A percentile compares a stretch with the other conserved stretches of the same genome.
These are phyloP conservation scores for Botrytis fabae DNA, from an alignment of 2,329 filamentous ascomycete species.

Conservation along the genomic window DNA sequence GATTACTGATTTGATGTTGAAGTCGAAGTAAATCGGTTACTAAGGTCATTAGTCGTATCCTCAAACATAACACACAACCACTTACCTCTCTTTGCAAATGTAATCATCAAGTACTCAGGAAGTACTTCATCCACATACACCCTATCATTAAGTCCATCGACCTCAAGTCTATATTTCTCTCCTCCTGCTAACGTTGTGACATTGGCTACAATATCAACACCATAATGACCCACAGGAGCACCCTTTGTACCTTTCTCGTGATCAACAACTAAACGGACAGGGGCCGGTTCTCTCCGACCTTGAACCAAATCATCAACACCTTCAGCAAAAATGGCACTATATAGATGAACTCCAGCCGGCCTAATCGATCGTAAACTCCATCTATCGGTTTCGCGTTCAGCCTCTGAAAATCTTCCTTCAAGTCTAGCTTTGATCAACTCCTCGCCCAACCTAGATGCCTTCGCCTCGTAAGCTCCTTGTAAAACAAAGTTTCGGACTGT, in stretches of 20 bases:
- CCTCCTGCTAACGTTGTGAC: slow-evolving; percentile 53
- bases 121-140: slow-evolving; percentile 74
- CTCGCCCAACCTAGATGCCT: slow-evolving; percentile 74
- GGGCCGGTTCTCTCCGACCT: slow-evolving; percentile 66
- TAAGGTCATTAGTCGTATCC: slow-evolving; percentile 45
- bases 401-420: slow-evolving; percentile 79
- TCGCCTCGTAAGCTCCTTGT: slow-evolving; percentile 74
- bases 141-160: slow-evolving; percentile 67
- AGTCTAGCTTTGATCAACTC: slow-evolving; percentile 84
- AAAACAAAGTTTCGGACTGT: slow-evolving; percentile 71
- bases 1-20: slow-evolving; percentile 68
- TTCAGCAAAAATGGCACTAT: slow-evolving; percentile 73
- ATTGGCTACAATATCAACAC: slow-evolving; percentile 70
- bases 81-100: slow-evolving; percentile 72
- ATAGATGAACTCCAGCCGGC: slow-evolving; percentile 59
- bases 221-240: slow-evolving; percentile 64
- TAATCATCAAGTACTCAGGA: slow-evolving; percentile 70
- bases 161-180: slow-evolving; percentile 57
- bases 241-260: slow-evolving; percentile 65
- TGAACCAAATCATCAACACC: slow-evolving; percentile 61
- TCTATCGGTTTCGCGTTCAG: slow-evolving; percentile 75
- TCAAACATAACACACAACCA: slow-evolving; percentile 13
- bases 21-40: slow-evolving; percentile 71
- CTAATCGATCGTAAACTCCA: slow-evolving; percentile 77
- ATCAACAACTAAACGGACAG: slow-evolving; percentile 72